Conservation (phyloP, 257 asterid species). For the Nicotiana undulata region DNA sequence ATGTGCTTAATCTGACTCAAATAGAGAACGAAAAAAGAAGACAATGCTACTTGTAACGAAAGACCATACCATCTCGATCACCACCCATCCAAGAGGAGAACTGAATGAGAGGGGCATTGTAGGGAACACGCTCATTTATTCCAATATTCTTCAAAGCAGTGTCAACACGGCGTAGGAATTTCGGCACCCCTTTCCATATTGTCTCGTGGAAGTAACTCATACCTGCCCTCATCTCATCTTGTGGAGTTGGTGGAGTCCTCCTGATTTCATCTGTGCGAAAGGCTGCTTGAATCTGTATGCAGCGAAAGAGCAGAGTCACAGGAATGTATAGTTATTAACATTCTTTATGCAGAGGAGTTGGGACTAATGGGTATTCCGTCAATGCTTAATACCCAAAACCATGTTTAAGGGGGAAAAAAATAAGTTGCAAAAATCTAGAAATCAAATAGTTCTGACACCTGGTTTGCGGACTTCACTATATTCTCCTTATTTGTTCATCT, state of each 20-base stretch:
- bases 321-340: background rate
- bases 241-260: conserved; percentile 95
- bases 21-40: background rate
- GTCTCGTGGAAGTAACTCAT: conserved; percentile 97
- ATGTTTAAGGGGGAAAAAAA: background rate
- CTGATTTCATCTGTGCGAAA: conserved; percentile 94
- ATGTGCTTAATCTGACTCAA: background rate
- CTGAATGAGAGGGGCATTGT: conserved; percentile 87
- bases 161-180: conserved; percentile 83
- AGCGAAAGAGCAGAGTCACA: background rate
- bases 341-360: background rate
- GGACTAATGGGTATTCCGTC: background rate
- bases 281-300: conserved; percentile 85
- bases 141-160: conserved; percentile 94
- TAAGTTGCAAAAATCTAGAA: background rate
- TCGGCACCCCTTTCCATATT: conserved; percentile 95
- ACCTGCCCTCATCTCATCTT: conserved; percentile 99
- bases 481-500: background rate
- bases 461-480: background rate
- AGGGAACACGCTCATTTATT: conserved; percentile 85
- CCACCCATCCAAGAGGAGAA: conserved; percentile 99
- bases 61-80: conserved; percentile 76
- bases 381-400: background rate
- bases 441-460: background rate
- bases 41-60: background rate